Percentiles rank a stretch among this genome's conserved stretches.
These are phyloP conservation scores for Tulasnella sp. DNA, from an alignment of 768 basidiomycete species.

Conservation along the genomic window DNA sequence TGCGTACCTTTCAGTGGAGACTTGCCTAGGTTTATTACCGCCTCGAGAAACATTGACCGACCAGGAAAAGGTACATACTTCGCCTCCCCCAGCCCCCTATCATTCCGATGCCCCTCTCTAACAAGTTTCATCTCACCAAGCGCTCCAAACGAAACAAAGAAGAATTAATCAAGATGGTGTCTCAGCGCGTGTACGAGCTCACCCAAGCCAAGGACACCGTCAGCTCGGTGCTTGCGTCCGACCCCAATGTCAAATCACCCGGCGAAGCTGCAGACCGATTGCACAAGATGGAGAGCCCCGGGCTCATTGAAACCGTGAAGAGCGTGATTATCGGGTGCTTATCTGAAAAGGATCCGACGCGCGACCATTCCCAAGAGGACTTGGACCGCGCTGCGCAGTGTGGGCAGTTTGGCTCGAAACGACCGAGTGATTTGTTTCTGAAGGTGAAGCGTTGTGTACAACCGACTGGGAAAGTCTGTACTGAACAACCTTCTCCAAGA, in stretches of 20 bases:
- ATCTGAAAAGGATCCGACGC: background rate
- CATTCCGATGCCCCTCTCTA: background rate
- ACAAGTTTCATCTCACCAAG: background rate
- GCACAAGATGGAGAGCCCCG: slow-evolving; percentile 18
- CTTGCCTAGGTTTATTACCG: background rate
- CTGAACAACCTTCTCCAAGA: slow-evolving; percentile 25
- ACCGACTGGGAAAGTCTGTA: background rate
- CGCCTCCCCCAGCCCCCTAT: background rate
- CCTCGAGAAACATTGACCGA: background rate
- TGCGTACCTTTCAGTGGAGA: background rate
- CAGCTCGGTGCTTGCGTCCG: background rate
- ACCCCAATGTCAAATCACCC: slow-evolving; percentile 14
- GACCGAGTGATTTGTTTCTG: slow-evolving; percentile 49
- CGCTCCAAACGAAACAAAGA: background rate
- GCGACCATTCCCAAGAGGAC: slow-evolving; percentile 30
- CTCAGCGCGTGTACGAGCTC: slow-evolving; percentile 24
- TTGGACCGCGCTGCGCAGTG: slow-evolving; percentile 37
- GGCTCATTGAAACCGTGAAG: slow-evolving; percentile 5
- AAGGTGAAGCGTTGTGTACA: slow-evolving; percentile 30
- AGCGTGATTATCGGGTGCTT: background rate
- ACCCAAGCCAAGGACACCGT: background rate
- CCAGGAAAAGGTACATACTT: background rate
- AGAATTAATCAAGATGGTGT: slow-evolving; percentile 9
- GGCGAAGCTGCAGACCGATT: slow-evolving; percentile 17
- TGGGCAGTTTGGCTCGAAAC: slow-evolving; percentile 38